Percentiles rank a stretch among this genome's conserved stretches.
Conservation (phyloP, 2,329 filamentous ascomycete species). For the Kalmusia sp. region DNA sequence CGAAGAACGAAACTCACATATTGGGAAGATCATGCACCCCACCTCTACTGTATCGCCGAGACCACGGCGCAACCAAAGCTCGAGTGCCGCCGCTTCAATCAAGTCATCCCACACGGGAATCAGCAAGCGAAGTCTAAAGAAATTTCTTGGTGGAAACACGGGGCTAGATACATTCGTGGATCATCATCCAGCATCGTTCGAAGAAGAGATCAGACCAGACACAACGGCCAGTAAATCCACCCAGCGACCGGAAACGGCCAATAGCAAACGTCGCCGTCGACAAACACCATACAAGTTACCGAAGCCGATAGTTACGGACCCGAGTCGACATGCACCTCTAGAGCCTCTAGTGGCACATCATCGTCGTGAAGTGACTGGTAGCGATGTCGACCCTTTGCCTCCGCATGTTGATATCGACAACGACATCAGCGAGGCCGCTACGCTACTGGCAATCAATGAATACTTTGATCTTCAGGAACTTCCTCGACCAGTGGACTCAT, state of each 20-base stretch:
- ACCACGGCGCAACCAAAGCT: conserved; percentile 1
- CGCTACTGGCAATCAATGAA: conserved; percentile 37
- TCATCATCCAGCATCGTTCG: background rate
- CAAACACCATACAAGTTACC: conserved; percentile 35
- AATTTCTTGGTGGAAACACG: background rate
- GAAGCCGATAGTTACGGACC: conserved; percentile 9
- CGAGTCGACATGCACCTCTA: conserved; percentile 29
- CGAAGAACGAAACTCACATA: background rate
- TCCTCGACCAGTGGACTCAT: background rate
- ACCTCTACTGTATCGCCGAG: background rate
- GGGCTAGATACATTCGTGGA: background rate
- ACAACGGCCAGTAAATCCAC: background rate
- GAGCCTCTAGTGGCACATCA: conserved; percentile 37
- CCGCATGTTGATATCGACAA: conserved; percentile 32
- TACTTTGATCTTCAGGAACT: conserved; percentile 25
- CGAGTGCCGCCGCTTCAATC: conserved; percentile 1
- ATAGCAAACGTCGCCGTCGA: conserved; percentile 32
- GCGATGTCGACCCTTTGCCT: conserved; percentile 26
- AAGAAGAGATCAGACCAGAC: background rate
- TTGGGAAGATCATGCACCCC: conserved; percentile 1
- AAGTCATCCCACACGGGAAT: conserved; percentile 5
- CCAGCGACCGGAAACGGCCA: background rate
- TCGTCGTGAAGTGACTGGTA: conserved; percentile 26
- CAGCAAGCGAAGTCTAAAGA: conserved; percentile 7
- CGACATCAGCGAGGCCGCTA: conserved; percentile 27